phyloP scores from a whole-genome alignment of 345 rosid genomes.

The Litchi chinensis region DNA sequence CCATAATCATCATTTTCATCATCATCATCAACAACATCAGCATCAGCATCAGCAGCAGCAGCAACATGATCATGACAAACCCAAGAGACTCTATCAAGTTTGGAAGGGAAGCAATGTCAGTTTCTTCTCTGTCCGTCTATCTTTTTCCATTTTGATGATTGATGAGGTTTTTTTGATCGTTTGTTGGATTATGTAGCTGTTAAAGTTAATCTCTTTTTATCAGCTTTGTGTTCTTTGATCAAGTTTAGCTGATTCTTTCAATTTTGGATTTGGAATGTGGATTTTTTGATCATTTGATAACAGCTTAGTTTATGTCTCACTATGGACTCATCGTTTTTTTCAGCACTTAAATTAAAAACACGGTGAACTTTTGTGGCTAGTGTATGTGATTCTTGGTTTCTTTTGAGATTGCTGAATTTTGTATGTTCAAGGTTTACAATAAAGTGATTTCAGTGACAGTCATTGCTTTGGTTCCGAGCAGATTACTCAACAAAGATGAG shows the following conservation, averaged over 20 bases:
- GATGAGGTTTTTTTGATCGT: not conserved
- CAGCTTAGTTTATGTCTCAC: not conserved
- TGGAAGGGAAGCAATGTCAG: constrained; percentile 84
- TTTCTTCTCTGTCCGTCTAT: constrained; percentile 19
- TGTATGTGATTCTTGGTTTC: constrained; percentile 1
- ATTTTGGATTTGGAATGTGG: not conserved
- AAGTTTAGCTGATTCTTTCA: not conserved
- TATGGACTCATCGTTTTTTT: not conserved
- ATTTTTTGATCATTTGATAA: not conserved
- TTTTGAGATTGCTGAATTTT: not conserved
- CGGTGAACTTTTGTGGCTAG: not conserved
- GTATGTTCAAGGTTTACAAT: not conserved
- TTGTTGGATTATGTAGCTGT: constrained; percentile 1
- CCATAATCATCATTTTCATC: not conserved
- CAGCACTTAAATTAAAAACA: not conserved
- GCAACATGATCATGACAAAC: constrained; percentile 10
- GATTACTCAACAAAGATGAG: not conserved
- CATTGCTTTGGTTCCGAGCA: not conserved
- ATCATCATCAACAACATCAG: too few species aligned
- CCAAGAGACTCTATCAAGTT: constrained; percentile 63
- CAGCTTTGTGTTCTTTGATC: not conserved
- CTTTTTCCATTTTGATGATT: not conserved
- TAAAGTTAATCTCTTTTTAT: not conserved
- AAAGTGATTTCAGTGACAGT: not conserved
- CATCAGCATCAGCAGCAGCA: not conserved